These are phyloP conservation scores for Tolypocladium pustulatum DNA, from an alignment of 2,329 filamentous ascomycete species.

Conservation along the genomic window DNA sequence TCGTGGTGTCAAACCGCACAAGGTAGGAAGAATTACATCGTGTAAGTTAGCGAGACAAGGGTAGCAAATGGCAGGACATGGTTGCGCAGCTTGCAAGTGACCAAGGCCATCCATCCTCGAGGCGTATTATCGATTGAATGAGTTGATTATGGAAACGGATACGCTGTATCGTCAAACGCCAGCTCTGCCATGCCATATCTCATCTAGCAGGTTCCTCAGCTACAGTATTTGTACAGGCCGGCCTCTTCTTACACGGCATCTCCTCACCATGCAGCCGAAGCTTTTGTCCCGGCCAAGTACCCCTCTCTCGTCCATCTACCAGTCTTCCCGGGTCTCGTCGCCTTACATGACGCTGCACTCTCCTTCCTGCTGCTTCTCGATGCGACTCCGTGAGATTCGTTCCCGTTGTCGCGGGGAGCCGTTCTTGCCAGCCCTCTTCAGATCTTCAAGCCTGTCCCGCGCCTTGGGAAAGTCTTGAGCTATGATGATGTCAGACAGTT, in stretches of 20 bases:
- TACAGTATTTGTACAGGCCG: background rate
- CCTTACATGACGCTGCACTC: conserved; percentile 75
- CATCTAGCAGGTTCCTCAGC: background rate
- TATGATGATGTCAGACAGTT: conserved; percentile 22
- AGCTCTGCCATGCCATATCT: background rate
- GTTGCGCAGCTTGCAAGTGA: too few species aligned
- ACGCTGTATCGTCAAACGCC: too few species aligned
- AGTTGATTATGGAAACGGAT: too few species aligned
- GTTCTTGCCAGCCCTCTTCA: conserved; percentile 70
- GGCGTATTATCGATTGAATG: too few species aligned
- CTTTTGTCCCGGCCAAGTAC: background rate
- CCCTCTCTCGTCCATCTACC: background rate
- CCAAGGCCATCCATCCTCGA: too few species aligned
- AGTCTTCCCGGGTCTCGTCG: background rate
- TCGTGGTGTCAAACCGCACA: too few species aligned
- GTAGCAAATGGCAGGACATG: too few species aligned
- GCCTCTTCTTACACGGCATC: background rate
- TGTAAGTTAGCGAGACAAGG: too few species aligned
- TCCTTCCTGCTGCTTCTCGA: conserved; percentile 75
- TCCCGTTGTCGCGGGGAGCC: conserved; percentile 59
- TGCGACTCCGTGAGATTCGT: conserved; percentile 69
- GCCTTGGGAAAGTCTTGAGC: conserved; percentile 94
- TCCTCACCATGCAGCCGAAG: background rate
- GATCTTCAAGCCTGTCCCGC: conserved; percentile 80
- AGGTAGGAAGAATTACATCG: too few species aligned